Percentiles rank a stretch among this genome's conserved stretches.
Conservation (phyloP, 1,139 yeast genomes). For the Sugiyamaella xylanicola region DNA sequence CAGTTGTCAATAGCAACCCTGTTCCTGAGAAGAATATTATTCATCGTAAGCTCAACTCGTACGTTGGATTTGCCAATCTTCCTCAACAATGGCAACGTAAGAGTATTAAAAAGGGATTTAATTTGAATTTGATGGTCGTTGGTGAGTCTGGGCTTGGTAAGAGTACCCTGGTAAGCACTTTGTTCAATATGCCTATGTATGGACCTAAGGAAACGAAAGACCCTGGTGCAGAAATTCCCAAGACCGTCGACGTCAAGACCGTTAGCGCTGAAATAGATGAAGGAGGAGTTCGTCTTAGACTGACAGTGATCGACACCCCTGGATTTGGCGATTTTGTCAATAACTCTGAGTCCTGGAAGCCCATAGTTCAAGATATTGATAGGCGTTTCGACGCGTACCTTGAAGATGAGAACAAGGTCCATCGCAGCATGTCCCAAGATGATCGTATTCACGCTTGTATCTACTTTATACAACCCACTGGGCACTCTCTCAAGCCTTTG, state of each 20-base stretch:
- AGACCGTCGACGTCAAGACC: constrained; percentile 64
- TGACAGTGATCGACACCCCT: constrained; percentile 86
- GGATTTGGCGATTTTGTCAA: constrained; percentile 94
- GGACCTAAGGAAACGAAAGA: constrained; percentile 43
- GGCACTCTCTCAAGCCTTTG: constrained; percentile 85
- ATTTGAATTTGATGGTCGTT: constrained; percentile 79
- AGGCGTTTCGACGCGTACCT: constrained; percentile 81
- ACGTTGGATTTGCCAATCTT: constrained; percentile 95
- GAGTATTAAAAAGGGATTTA: constrained; percentile 92
- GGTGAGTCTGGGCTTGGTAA: constrained; percentile 90
- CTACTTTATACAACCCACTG: constrained; percentile 96
- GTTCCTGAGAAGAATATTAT: constrained; percentile 50
- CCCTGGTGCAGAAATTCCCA: constrained; percentile 42
- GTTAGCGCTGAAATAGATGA: constrained; percentile 80
- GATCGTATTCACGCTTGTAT: constrained; percentile 97
- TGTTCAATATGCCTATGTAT: constrained; percentile 79
- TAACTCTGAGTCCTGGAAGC: constrained; percentile 88
- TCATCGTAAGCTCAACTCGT: constrained; percentile 82
- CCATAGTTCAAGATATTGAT: constrained; percentile 89
- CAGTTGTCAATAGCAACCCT: constrained; percentile 29
- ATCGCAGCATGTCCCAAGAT: constrained; percentile 73
- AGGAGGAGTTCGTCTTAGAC: constrained; percentile 84
- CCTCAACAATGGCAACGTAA: constrained; percentile 99
- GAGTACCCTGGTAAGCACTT: constrained; percentile 85
- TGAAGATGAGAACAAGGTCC: constrained; percentile 86